Evolutionary conservation across 2,329 filamentous ascomycete species (phyloP), one percentile per base, ranked within the genome.

Genomic region (Hysterium pulicare): DNA sequence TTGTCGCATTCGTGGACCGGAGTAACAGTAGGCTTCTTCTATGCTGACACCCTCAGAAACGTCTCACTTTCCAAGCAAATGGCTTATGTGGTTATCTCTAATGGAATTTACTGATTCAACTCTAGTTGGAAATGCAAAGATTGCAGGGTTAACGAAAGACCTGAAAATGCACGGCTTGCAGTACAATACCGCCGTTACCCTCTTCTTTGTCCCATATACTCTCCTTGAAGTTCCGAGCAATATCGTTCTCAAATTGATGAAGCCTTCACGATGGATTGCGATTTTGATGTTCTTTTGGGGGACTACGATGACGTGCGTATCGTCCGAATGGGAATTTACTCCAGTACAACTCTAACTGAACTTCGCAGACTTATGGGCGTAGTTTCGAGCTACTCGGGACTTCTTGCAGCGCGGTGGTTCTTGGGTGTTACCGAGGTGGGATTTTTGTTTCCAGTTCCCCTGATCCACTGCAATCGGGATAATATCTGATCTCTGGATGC

Each of bases 321-420:
- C 16, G 10, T 10, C n/a, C n/a, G n/a, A n/a, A n/a, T n/a, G n/a
- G n/a, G n/a, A n/a, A n/a, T n/a, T n/a, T n/a, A n/a, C n/a, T n/a
- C n/a, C n/a, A n/a, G n/a, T n/a, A n/a, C n/a, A n/a, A n/a, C n/a
- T n/a, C n/a, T n/a, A n/a, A n/a, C n/a, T n/a, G n/a, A n/a, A 28
- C 8, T 28, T 28, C 24, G 11, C 15, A 41, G 39, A 3, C 43
- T 62, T 9, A 64, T 63, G 75, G 70, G 73, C 0, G 49, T 78
- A 1, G 70, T 75, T 11, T 59, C 64, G 13, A 74, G 71, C 45
- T 77, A 70, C 41, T 54, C 58, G 3, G 74, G 74, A 3, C 62
- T 78, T 3, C 67, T 77, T 49, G 70, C 71, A 2, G 70, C 69
- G 5, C 69, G 75, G 3, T 75, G 61, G n/a, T 62, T 69, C 37